Percentiles rank a stretch among this genome's conserved stretches.
phyloP scores from a whole-genome alignment of 225 moss, liverwort and hornwort genomes.

The Physcomitrellopsis africana region DNA sequence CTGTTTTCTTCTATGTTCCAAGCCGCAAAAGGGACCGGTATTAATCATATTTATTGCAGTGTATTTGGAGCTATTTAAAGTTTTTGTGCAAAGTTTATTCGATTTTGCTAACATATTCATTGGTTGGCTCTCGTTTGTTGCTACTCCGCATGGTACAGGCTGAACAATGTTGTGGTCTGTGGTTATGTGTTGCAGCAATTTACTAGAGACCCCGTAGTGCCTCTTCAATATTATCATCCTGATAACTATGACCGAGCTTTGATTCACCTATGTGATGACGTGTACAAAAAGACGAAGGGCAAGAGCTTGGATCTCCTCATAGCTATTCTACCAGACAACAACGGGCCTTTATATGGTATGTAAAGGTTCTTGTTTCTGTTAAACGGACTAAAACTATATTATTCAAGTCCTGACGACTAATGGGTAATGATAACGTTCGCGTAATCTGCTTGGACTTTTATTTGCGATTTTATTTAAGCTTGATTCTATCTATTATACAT shows the following conservation, averaged over 20 bases:
- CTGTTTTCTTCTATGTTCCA: neutral
- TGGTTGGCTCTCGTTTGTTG: neutral
- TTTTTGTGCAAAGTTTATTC: no score
- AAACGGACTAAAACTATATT: fast-evolving
- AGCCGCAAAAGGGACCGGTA: fast-evolving
- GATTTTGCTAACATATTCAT: neutral
- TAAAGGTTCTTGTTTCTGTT: fast-evolving
- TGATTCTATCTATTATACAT: neutral
- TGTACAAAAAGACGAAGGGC: slow-evolving; percentile 53
- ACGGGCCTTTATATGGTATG: slow-evolving; percentile 85
- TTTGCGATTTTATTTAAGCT: fast-evolving
- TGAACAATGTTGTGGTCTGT: neutral
- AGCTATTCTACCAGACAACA: slow-evolving; percentile 92
- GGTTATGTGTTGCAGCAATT: slow-evolving; percentile 57
- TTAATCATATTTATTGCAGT: no score
- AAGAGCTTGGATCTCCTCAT: slow-evolving; percentile 80
- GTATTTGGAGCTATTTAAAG: no score
- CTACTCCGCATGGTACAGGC: fast-evolving
- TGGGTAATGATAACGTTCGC: neutral
- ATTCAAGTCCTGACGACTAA: neutral
- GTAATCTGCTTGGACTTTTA: neutral
- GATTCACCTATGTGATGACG: slow-evolving; percentile 71
- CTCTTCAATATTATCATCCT: slow-evolving; percentile 66
- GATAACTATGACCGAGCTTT: slow-evolving; percentile 79
- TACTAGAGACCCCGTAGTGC: slow-evolving; percentile 68